These are phyloP conservation scores for Solanum habrochaites DNA, from an alignment of 257 asterid genomes.

Conservation along the genomic window DNA sequence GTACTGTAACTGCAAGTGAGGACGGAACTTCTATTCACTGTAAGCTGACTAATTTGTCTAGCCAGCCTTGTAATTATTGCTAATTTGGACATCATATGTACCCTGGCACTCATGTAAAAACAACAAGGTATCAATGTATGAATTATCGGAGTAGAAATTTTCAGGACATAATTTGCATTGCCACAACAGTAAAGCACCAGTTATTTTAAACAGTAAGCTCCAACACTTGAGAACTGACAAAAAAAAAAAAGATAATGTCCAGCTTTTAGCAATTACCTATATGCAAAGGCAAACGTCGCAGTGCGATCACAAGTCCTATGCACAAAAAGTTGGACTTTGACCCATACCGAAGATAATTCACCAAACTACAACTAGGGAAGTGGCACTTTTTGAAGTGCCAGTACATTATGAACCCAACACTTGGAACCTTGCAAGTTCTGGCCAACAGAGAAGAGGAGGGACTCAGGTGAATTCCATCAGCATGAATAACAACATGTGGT, in stretches of 20 bases:
- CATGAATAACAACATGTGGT: neutral
- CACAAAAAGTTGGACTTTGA: neutral
- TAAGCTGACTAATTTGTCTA: slow-evolving; percentile 21
- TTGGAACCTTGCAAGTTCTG: neutral
- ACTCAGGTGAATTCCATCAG: neutral
- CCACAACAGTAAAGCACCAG: neutral
- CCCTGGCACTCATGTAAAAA: neutral
- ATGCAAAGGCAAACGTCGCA: neutral
- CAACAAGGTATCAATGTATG: neutral
- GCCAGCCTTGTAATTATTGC: slow-evolving; percentile 21
- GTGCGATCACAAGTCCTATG: neutral
- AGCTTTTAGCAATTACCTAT: neutral
- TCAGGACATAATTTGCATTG: neutral
- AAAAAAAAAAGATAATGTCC: neutral
- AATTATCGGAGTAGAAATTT: neutral
- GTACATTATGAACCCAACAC: neutral
- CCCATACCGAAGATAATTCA: neutral
- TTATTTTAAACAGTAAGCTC: neutral
- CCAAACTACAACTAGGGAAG: neutral
- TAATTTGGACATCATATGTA: slow-evolving; percentile 26
- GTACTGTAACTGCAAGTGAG: slow-evolving; percentile 20
- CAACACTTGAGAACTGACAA: neutral
- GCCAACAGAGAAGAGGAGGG: neutral
- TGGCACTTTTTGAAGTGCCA: neutral
- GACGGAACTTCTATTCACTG: slow-evolving; percentile 9